phyloP scores from a whole-genome alignment of 2,329 filamentous ascomycete species.

The Phaeosphaeriaceae sp. region DNA sequence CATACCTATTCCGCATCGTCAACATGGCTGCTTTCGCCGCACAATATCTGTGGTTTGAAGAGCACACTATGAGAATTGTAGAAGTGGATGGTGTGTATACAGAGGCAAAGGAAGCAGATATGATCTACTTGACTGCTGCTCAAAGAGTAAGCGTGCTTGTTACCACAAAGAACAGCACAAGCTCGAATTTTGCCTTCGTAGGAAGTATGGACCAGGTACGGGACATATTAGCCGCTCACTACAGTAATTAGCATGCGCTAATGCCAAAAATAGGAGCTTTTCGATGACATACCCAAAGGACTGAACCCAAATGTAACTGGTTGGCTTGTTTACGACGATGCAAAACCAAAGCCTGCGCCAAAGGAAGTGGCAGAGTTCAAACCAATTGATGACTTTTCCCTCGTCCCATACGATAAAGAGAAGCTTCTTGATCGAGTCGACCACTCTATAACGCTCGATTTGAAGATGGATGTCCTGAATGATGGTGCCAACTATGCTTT shows the following conservation, averaged over 20 bases:
- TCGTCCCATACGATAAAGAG: constrained; percentile 72
- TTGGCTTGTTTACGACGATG: constrained; percentile 62
- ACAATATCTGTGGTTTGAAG: constrained; percentile 74
- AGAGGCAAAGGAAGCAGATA: constrained; percentile 63
- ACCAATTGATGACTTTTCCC: constrained; percentile 74
- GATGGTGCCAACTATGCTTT: constrained; percentile 69
- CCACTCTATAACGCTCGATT: constrained; percentile 64
- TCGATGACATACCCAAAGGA: constrained; percentile 69
- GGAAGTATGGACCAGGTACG: constrained; percentile 55
- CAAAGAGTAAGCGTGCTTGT: constrained; percentile 74
- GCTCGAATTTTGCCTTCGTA: constrained; percentile 66
- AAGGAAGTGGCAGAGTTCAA: constrained; percentile 66
- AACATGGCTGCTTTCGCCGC: constrained; percentile 74
- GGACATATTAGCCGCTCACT: not conserved
- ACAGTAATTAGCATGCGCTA: not conserved
- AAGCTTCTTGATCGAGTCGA: constrained; percentile 67
- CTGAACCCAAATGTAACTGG: constrained; percentile 70
- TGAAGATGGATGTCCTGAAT: constrained; percentile 69
- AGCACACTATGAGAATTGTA: constrained; percentile 68
- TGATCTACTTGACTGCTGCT: constrained; percentile 71
- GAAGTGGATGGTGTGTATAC: constrained; percentile 75
- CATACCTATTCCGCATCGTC: constrained; percentile 70
- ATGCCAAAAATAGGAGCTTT: constrained; percentile 52
- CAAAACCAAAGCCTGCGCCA: constrained; percentile 56
- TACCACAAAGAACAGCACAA: constrained; percentile 62